A percentile compares a stretch with the other conserved stretches of the same genome.
Evolutionary conservation across 2,329 filamentous ascomycete genomes (phyloP).

Genomic region (Alternaria ethzedia): DNA sequence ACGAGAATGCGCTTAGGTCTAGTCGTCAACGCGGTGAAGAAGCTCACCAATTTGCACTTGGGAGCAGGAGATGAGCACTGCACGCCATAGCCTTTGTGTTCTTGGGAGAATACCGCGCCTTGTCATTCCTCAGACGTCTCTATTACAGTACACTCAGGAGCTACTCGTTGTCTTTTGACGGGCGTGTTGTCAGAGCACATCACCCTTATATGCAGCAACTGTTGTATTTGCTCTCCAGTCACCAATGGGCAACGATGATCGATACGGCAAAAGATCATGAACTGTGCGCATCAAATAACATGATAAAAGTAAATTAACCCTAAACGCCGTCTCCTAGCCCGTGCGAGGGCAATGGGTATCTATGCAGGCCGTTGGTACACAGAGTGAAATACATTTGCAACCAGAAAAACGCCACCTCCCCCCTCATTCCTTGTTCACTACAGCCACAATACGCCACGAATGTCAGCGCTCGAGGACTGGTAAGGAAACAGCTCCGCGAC

Average conservation of each 20-base stretch:
- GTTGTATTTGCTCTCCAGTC: not conserved
- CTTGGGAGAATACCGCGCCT: not conserved
- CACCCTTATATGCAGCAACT: not conserved
- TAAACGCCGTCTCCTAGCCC: not conserved
- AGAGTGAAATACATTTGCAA: not conserved
- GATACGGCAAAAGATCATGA: rapidly evolving
- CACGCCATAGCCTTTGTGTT: no score
- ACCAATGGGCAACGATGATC: rapidly evolving
- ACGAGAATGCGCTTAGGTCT: no score
- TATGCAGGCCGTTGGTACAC: not conserved
- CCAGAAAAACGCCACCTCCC: not conserved
- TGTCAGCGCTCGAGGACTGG: conserved; percentile 16
- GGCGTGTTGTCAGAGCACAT: not conserved
- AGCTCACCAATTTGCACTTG: no score
- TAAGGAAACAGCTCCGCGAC: conserved; percentile 34
- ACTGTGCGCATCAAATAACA: not conserved
- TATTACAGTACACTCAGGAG: rapidly evolving
- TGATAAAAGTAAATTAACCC: not conserved
- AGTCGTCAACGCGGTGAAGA: no score
- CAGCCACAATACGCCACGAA: conserved; percentile 7
- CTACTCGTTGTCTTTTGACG: not conserved
- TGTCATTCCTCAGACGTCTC: rapidly evolving
- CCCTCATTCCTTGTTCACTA: not conserved
- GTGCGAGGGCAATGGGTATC: not conserved
- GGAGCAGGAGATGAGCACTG: no score